Conservation (phyloP, 2,329 filamentous ascomycete species). For the Colletotrichum phormii region DNA sequence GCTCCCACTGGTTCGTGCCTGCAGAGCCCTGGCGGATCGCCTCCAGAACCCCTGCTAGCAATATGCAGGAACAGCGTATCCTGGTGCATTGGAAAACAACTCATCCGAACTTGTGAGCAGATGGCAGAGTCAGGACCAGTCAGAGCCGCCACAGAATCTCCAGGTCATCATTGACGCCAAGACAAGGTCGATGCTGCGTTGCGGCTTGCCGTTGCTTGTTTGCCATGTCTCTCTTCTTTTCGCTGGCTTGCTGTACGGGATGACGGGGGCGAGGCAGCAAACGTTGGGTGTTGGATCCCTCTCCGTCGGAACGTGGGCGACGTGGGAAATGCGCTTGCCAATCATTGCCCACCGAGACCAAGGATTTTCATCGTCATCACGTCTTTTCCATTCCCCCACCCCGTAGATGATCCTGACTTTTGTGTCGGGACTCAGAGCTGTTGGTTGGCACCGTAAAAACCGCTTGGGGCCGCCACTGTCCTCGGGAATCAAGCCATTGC, state of each 20-base stretch:
- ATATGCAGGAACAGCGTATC: conserved; percentile 36
- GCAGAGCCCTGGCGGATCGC: conserved; percentile 33
- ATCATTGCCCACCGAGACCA: conserved; percentile 19
- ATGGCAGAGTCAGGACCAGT: background rate
- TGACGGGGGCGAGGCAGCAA: background rate
- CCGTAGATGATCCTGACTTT: background rate
- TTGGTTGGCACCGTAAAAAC: background rate
- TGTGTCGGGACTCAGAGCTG: background rate
- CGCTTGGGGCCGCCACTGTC: background rate
- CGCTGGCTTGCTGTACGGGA: background rate
- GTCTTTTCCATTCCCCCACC: conserved; percentile 4
- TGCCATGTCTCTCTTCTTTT: background rate
- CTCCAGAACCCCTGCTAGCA: conserved; percentile 28
- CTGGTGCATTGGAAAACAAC: conserved; percentile 25
- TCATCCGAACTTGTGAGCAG: conserved; percentile 20
- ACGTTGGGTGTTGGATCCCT: background rate
- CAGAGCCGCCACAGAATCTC: background rate
- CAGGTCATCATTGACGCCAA: conserved; percentile 10
- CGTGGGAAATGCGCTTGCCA: conserved; percentile 28
- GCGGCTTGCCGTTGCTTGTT: background rate
- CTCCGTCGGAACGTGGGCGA: conserved; percentile 11
- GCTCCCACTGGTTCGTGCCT: conserved; percentile 35
- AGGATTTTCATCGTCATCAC: conserved; percentile 7
- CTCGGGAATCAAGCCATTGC: conserved; percentile 5
- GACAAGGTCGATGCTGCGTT: background rate